These are phyloP conservation scores for Ogataea methanolica DNA, from an alignment of 805 yeast genomes.

Conservation along the genomic window DNA sequence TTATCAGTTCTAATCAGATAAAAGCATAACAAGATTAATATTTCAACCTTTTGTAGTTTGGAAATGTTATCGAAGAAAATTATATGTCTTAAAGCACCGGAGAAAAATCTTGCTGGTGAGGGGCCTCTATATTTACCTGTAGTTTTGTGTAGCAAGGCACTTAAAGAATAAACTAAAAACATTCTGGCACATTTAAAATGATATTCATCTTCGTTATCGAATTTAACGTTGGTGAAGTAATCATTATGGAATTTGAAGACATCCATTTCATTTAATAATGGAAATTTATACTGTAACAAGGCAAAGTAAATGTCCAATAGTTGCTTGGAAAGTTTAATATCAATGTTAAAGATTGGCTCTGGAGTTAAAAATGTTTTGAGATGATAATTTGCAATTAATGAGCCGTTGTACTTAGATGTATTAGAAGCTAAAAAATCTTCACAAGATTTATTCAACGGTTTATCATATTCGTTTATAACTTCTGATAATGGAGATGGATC, in stretches of 20 bases:
- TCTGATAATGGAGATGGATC: neutral
- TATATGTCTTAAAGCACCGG: constrained; percentile 55
- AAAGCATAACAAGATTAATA: constrained; percentile 46
- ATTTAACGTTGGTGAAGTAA: constrained; percentile 32
- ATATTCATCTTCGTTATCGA: constrained; percentile 33
- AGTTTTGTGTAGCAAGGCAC: constrained; percentile 48
- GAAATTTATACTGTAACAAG: constrained; percentile 52
- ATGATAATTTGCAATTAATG: constrained; percentile 40
- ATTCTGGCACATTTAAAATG: constrained; percentile 52
- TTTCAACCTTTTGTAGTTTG: constrained; percentile 45
- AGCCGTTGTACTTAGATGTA: constrained; percentile 9
- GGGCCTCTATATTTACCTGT: constrained; percentile 55
- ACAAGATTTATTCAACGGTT: constrained; percentile 16
- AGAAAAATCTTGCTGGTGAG: constrained; percentile 50
- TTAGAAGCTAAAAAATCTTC: constrained; percentile 17
- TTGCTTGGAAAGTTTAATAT: constrained; percentile 43
- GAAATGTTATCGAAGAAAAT: constrained; percentile 38
- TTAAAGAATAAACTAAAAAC: constrained; percentile 50
- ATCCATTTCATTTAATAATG: constrained; percentile 48
- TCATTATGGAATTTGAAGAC: constrained; percentile 46
- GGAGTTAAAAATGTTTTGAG: constrained; percentile 39
- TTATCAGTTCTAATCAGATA: constrained; percentile 58
- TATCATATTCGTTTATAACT: constrained; percentile 14
- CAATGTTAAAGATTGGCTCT: constrained; percentile 51
- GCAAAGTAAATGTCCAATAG: constrained; percentile 53